phyloP scores from a whole-genome alignment of 1,139 yeast genomes.

The Sugiyamaella castrensis region DNA sequence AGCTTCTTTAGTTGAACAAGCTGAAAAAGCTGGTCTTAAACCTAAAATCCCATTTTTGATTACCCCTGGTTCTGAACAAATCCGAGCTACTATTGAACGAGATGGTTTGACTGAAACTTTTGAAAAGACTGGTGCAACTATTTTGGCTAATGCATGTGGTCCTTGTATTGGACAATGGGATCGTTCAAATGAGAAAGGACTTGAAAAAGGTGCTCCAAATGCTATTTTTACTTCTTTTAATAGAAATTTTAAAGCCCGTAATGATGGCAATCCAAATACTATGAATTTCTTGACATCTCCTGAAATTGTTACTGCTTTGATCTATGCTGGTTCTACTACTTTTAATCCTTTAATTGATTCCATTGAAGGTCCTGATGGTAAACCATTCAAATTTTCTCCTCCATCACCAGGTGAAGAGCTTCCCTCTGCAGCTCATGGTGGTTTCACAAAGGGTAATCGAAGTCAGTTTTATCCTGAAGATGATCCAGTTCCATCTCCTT shows the following conservation, averaged over 20 bases:
- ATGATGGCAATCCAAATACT: slow-evolving; percentile 95
- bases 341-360: slow-evolving; percentile 86
- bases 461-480: slow-evolving; percentile 69
- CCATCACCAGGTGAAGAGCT: slow-evolving; percentile 82
- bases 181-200: slow-evolving; percentile 48
- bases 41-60: slow-evolving; percentile 91
- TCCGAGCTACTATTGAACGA: slow-evolving; percentile 94
- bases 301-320: slow-evolving; percentile 95
- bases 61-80: slow-evolving; percentile 98
- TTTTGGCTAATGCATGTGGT: slow-evolving; percentile 96
- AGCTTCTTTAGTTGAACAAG: slow-evolving; percentile 80
- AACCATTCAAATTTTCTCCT: slow-evolving; percentile 66
- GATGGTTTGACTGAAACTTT: slow-evolving; percentile 84
- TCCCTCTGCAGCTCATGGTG: slow-evolving; percentile 51
- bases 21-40: slow-evolving; percentile 78
- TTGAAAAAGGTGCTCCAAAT: slow-evolving; percentile 66
- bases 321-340: slow-evolving; percentile 83
- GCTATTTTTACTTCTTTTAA: slow-evolving; percentile 94
- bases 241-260: slow-evolving; percentile 95
- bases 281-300: slow-evolving; percentile 97
- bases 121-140: slow-evolving; percentile 81
- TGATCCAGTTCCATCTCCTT: slow-evolving; percentile 68
- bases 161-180: slow-evolving; percentile 99
- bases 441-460: slow-evolving; percentile 77
- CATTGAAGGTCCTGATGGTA: slow-evolving; percentile 62